Percentiles rank a stretch among this genome's conserved stretches.
These are phyloP conservation scores for Fusarium anthophilum DNA, from an alignment of 2,329 filamentous ascomycete species.

Conservation along the genomic window DNA sequence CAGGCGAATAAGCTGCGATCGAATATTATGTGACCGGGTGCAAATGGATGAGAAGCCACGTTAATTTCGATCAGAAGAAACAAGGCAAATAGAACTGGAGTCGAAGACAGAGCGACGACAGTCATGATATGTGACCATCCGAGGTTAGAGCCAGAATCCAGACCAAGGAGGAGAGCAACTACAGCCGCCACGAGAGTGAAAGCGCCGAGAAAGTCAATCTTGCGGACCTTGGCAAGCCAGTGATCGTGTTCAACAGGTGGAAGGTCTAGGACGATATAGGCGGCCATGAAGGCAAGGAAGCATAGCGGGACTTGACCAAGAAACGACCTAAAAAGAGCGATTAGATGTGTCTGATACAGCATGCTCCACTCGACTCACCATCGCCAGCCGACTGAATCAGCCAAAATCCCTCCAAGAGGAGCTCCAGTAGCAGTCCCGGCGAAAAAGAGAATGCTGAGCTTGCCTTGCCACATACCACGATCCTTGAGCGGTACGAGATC, in stretches of 20 bases:
- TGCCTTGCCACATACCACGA: constrained; percentile 77
- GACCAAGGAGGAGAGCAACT: constrained; percentile 71
- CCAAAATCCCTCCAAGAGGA: constrained; percentile 75
- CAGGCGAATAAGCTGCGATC: constrained; percentile 71
- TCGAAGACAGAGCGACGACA: constrained; percentile 64
- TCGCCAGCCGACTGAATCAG: constrained; percentile 78
- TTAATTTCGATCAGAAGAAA: constrained; percentile 76
- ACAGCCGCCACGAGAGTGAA: constrained; percentile 72
- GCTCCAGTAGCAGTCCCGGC: constrained; percentile 74
- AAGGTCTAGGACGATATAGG: constrained; percentile 69
- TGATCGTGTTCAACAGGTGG: constrained; percentile 69
- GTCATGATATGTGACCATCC: constrained; percentile 71
- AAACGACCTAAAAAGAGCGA: constrained; percentile 66
- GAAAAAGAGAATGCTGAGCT: constrained; percentile 76
- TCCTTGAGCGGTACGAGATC: constrained; percentile 76
- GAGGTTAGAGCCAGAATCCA: constrained; percentile 78
- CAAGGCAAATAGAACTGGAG: constrained; percentile 67
- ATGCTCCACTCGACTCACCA: constrained; percentile 59
- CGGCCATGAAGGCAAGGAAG: constrained; percentile 69
- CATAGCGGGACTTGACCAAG: constrained; percentile 76
- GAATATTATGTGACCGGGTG: constrained; percentile 78
- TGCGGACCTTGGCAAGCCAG: constrained; percentile 72
- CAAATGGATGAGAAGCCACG: constrained; percentile 76
- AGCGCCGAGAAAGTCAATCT: constrained; percentile 79
- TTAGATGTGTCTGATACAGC: background rate